Base-by-base conservation (phyloP, 305 asterid species). In the Stenogyne calaminthoides region DNA sequence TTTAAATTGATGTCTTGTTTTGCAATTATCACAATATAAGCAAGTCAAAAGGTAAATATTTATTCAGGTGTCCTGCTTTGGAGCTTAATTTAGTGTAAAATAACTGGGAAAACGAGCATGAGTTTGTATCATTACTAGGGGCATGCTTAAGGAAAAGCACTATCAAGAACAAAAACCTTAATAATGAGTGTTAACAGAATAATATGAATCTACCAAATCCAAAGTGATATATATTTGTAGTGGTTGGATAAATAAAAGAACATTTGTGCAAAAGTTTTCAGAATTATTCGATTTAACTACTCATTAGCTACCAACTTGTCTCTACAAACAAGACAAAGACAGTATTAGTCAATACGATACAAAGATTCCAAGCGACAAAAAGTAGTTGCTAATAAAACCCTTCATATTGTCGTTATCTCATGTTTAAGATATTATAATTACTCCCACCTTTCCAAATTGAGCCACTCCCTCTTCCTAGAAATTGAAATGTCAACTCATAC, bases 381-480 rank as follows among this genome's bases (percentile, higher is more conserved):
- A 5, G 44, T 40, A 14, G 60, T 34, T 56, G 65, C 39, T 62
- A n/a, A 29, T 27, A 19, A 8, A 64, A 36, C 9, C 71, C n/a
- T 75, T 40, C 66, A 76, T 60, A 15, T 25, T 39, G 66, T 81
- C 52, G 20, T 19, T 47, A 14, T 60, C 71, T 39, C 16, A 60
- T 34, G 47, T 59, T 72, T 76, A 76, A 63, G 84, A 72, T 70
- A 76, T 72, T 70, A 55, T 73, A 73, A 76, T 67, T 64, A 16
- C 64, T 68, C 80, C 5, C 79, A 84, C 81, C 84, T 77, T 39
- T 44, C 73, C 22, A 65, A 80, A 80, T 62, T 57, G 64, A 65
- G 77, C 76, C 84, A 76, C 49, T 42, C 66, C 81, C 77, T 76
- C 82, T 76, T 66, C 77, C 59, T 78, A 11, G 80, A 84, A 15